phyloP scores from a whole-genome alignment of 176 grass and related monocot species.

The Avena sativa region DNA sequence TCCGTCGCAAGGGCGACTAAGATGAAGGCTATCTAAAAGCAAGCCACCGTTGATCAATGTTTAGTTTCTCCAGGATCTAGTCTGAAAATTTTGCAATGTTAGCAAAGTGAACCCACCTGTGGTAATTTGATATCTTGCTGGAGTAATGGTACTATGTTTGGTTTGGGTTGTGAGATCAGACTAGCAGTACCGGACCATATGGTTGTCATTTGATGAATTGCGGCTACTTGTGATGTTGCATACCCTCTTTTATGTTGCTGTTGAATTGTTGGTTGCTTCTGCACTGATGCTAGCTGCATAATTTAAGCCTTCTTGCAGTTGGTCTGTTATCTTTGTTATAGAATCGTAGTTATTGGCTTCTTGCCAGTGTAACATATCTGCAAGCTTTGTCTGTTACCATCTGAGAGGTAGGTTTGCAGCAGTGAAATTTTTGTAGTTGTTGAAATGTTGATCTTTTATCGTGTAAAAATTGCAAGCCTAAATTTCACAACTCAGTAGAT shows the following conservation, averaged over 20 bases:
- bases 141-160: constrained; percentile 9
- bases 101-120: constrained; percentile 37
- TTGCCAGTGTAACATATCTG: no score
- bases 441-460: no score
- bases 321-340: no score
- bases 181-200: neutral
- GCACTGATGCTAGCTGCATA: neutral
- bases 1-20: constrained; percentile 79
- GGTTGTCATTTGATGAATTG: neutral
- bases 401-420: no score
- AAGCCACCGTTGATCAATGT: neutral
- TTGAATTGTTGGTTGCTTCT: neutral
- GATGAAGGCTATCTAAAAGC: neutral
- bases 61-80: constrained; percentile 25
- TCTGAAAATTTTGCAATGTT: constrained; percentile 36
- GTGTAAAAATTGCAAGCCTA: no score
- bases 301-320: neutral
- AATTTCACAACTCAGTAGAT: no score
- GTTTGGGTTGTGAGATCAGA: neutral
- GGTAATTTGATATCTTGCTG: constrained; percentile 20
- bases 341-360: no score
- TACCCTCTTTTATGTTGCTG: neutral
- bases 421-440: no score
- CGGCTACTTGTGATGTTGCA: neutral
- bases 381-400: no score